Percentiles rank a stretch among this genome's conserved stretches.
phyloP scores from a whole-genome alignment of 225 moss, liverwort and hornwort species.

The Antitrichia curtipendula region DNA sequence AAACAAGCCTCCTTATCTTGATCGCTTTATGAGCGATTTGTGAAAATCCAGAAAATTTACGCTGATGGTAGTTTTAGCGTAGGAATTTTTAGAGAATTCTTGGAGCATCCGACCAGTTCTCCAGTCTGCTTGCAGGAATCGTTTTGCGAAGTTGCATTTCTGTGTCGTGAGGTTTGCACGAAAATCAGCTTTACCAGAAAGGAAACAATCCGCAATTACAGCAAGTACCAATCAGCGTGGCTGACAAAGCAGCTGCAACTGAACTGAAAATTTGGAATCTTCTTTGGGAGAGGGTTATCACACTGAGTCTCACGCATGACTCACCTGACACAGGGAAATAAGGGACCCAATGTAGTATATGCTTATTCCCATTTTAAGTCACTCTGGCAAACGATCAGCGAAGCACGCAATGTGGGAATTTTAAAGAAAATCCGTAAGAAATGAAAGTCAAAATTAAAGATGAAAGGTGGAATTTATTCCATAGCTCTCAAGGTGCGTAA shows the following conservation, averaged over 20 bases:
- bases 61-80: neutral
- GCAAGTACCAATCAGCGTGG: neutral
- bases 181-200: neutral
- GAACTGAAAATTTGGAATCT: neutral
- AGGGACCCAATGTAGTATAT: neutral
- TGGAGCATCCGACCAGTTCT: neutral
- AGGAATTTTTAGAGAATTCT: neutral
- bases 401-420: neutral
- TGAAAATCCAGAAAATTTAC: neutral
- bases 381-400: neutral
- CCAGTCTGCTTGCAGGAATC: neutral
- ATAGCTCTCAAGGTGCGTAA: neutral
- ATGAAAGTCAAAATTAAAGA: neutral
- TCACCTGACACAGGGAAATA: neutral
- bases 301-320: neutral
- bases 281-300: neutral
- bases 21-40: neutral
- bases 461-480: neutral
- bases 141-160: neutral
- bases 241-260: conserved; percentile 2
- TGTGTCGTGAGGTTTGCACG: neutral
- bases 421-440: neutral
- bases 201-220: neutral
- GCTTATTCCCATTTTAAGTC: neutral
- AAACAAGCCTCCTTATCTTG: neutral